A percentile compares a stretch with the other conserved stretches of the same genome.
Conservation (phyloP, 2,329 filamentous ascomycete species). For the Fusarium sp. region DNA sequence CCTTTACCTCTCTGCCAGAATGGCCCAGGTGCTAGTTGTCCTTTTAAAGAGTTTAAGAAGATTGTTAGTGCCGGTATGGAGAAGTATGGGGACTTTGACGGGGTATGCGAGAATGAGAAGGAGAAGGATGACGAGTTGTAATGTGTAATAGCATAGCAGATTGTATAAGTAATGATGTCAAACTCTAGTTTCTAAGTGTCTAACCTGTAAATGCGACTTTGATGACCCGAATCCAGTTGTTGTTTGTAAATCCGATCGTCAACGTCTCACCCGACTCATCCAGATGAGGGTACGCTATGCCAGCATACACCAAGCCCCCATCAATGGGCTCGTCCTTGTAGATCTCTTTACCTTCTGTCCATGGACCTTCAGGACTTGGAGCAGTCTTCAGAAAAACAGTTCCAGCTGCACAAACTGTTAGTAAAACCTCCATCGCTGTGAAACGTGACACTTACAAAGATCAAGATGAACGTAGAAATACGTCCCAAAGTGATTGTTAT, state of each 20-base stretch:
- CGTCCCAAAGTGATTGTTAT: conserved; percentile 48
- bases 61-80: conserved; percentile 34
- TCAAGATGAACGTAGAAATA: conserved; percentile 52
- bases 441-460: conserved; percentile 8
- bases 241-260: conserved; percentile 54
- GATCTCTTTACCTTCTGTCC: conserved; percentile 51
- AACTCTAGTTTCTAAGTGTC: fast-evolving
- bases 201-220: conserved; percentile 30
- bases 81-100: conserved; percentile 39
- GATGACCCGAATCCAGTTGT: conserved; percentile 53
- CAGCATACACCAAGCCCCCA: conserved; percentile 49
- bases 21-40: conserved; percentile 36
- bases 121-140: conserved; percentile 27
- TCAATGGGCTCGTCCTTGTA: conserved; percentile 50
- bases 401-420: neutral
- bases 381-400: conserved; percentile 29
- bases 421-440: fast-evolving
- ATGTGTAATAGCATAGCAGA: neutral
- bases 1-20: conserved; percentile 35
- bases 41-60: conserved; percentile 34
- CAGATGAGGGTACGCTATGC: conserved; percentile 52
- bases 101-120: conserved; percentile 33
- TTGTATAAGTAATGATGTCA: neutral
- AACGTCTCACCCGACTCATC: conserved; percentile 50
- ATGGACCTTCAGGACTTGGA: conserved; percentile 49